A percentile compares a stretch with the other conserved stretches of the same genome.
These are phyloP conservation scores for Penicillium sp. DNA, from an alignment of 2,329 filamentous ascomycete species.

Conservation along the genomic window DNA sequence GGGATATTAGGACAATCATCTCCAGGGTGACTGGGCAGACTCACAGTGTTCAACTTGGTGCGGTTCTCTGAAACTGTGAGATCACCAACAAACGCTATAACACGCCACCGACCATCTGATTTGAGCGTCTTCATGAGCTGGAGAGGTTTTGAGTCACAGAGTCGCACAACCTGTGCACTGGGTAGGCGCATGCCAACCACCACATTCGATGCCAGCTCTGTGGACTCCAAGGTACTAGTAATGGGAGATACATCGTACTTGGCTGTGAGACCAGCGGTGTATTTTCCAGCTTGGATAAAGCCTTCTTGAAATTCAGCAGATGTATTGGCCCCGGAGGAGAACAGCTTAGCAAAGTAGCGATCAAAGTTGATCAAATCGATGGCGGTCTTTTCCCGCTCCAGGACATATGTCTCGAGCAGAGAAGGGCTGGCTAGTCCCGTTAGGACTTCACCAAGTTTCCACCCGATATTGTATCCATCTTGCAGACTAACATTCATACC, in stretches of 20 bases:
- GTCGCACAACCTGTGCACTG: constrained; percentile 60
- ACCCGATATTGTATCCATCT: constrained; percentile 62
- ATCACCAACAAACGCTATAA: constrained; percentile 53
- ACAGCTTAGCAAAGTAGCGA: constrained; percentile 54
- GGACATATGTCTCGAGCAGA: constrained; percentile 55
- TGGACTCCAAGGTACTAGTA: constrained; percentile 37
- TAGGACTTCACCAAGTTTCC: constrained; percentile 58
- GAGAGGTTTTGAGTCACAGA: constrained; percentile 60
- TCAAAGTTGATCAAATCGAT: constrained; percentile 64
- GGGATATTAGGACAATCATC: background rate
- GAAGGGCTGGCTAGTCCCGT: constrained; percentile 44
- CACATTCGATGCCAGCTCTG: constrained; percentile 39
- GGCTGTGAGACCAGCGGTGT: constrained; percentile 61
- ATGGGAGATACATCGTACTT: constrained; percentile 56
- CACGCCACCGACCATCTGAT: constrained; percentile 55
- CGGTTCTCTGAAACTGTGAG: constrained; percentile 30
- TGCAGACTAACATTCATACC: constrained; percentile 58
- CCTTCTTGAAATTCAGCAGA: constrained; percentile 55
- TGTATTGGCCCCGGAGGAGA: constrained; percentile 48
- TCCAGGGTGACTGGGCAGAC: constrained; percentile 7
- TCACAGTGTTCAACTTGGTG: constrained; percentile 41
- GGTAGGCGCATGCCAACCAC: constrained; percentile 52
- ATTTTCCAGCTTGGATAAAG: constrained; percentile 60
- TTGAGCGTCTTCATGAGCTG: constrained; percentile 53
- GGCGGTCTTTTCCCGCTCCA: constrained; percentile 55